A percentile compares a stretch with the other conserved stretches of the same genome.
phyloP scores from a whole-genome alignment of 441 rosid genomes.

The Corymbia citriodora region DNA sequence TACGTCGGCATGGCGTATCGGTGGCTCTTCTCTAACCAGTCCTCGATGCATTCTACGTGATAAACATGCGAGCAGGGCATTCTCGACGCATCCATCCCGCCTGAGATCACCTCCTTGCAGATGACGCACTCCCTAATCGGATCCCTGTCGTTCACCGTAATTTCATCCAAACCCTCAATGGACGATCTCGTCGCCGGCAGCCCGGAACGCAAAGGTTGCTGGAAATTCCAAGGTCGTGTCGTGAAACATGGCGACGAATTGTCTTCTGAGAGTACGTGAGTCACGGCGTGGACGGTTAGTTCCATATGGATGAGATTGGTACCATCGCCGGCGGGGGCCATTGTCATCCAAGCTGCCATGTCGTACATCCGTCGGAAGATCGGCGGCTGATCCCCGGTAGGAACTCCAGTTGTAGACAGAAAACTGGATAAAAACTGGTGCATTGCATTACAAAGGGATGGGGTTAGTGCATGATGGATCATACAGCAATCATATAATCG shows the following conservation, averaged over 20 bases:
- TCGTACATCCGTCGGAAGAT: neutral
- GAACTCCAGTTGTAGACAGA: neutral
- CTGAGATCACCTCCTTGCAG: neutral
- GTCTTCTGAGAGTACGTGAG: neutral
- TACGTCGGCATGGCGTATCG: neutral
- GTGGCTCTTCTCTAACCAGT: neutral
- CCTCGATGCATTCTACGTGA: neutral
- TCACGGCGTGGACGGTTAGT: neutral
- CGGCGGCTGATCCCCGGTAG: neutral
- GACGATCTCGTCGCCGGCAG: neutral
- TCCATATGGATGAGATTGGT: neutral
- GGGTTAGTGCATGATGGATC: neutral
- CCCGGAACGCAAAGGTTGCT: neutral
- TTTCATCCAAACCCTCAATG: neutral
- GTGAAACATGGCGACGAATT: neutral
- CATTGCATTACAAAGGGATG: neutral
- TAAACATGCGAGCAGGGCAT: neutral
- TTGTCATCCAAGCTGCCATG: neutral
- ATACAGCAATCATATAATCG: neutral
- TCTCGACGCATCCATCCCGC: neutral
- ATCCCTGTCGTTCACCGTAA: neutral
- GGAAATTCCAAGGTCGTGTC: neutral
- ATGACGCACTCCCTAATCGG: neutral
- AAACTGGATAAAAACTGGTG: neutral
- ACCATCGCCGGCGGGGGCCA: accelerated